phyloP scores from a whole-genome alignment of 2,329 filamentous ascomycete species.

The Trichoderma oligosporum region DNA sequence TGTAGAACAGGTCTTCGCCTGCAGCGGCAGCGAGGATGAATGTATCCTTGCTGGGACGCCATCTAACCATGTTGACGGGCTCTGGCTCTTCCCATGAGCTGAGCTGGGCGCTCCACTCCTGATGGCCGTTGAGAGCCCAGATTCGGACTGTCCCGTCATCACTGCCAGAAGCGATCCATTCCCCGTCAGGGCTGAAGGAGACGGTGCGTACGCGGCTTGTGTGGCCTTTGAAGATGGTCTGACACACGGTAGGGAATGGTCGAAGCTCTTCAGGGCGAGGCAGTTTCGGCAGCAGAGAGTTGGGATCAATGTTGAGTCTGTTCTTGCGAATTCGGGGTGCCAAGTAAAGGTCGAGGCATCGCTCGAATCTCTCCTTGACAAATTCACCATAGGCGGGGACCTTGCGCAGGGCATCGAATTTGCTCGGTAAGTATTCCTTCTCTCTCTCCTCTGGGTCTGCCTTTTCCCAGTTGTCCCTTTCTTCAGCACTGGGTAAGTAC shows the following conservation, averaged over 20 bases:
- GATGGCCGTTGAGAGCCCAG: slow-evolving; percentile 86
- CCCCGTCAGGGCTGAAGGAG: slow-evolving; percentile 77
- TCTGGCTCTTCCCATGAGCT: slow-evolving; percentile 59
- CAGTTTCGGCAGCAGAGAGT: slow-evolving; percentile 85
- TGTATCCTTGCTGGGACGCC: slow-evolving; percentile 80
- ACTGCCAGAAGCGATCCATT: slow-evolving; percentile 85
- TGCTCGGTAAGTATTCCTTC: slow-evolving; percentile 79
- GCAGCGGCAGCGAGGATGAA: slow-evolving; percentile 78
- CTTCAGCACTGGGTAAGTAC: slow-evolving; percentile 82
- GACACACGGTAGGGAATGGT: slow-evolving; percentile 88
- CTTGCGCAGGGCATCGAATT: slow-evolving; percentile 79
- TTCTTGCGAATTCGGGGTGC: slow-evolving; percentile 89
- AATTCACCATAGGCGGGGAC: slow-evolving; percentile 88
- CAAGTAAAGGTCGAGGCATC: slow-evolving; percentile 91
- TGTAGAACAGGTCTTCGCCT: slow-evolving; percentile 81
- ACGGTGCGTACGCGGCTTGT: slow-evolving; percentile 82
- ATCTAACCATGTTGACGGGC: slow-evolving; percentile 80
- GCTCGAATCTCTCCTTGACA: slow-evolving; percentile 93
- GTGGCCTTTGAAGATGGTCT: slow-evolving; percentile 83
- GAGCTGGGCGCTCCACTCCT: slow-evolving; percentile 80
- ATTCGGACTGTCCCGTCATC: slow-evolving; percentile 90
- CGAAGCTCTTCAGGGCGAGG: slow-evolving; percentile 90
- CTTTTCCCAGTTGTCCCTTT: slow-evolving; percentile 80
- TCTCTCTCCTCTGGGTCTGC: slow-evolving; percentile 86
- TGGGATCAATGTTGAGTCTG: slow-evolving; percentile 93